These are phyloP conservation scores for Trametes elegans DNA, from an alignment of 768 basidiomycete species.

Conservation along the genomic window DNA sequence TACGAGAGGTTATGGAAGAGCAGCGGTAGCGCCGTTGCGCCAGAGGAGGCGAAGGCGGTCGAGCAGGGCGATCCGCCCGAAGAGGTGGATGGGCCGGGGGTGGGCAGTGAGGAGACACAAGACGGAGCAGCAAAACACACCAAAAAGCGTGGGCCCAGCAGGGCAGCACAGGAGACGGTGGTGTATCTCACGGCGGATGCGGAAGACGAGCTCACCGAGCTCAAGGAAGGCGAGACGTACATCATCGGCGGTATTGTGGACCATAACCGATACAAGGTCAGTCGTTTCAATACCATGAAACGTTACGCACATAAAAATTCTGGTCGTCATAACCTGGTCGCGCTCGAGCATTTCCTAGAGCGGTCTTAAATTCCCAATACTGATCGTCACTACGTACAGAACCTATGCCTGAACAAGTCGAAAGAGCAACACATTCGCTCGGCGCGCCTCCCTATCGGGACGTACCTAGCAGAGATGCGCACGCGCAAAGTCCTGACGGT, in stretches of 20 bases:
- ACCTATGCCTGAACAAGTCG: slow-evolving; percentile 88
- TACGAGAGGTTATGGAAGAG: slow-evolving; percentile 67
- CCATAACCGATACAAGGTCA: slow-evolving; percentile 92
- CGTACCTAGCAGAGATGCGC: slow-evolving; percentile 76
- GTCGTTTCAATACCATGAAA: slow-evolving; percentile 15
- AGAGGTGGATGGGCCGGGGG: background rate
- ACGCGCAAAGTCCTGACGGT: slow-evolving; percentile 97
- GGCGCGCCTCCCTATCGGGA: slow-evolving; percentile 93
- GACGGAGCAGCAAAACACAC: background rate
- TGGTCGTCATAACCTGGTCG: no score
- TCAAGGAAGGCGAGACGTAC: slow-evolving; percentile 84
- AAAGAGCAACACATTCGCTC: slow-evolving; percentile 69
- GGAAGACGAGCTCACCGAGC: slow-evolving; percentile 76
- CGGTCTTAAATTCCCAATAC: no score
- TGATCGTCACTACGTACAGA: slow-evolving; percentile 44
- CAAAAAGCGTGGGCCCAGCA: slow-evolving; percentile 3
- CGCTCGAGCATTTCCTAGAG: no score
- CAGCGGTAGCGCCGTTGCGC: slow-evolving; percentile 1
- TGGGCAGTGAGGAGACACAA: slow-evolving; percentile 4
- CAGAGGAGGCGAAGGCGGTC: background rate
- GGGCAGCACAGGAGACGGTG: slow-evolving; percentile 42
- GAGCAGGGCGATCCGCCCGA: no score
- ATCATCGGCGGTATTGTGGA: slow-evolving; percentile 96
- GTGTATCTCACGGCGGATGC: slow-evolving; percentile 97
- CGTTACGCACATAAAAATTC: no score